Evolutionary conservation across 805 yeast species (phyloP).

Genomic region (Blastobotrys terrestris): DNA sequence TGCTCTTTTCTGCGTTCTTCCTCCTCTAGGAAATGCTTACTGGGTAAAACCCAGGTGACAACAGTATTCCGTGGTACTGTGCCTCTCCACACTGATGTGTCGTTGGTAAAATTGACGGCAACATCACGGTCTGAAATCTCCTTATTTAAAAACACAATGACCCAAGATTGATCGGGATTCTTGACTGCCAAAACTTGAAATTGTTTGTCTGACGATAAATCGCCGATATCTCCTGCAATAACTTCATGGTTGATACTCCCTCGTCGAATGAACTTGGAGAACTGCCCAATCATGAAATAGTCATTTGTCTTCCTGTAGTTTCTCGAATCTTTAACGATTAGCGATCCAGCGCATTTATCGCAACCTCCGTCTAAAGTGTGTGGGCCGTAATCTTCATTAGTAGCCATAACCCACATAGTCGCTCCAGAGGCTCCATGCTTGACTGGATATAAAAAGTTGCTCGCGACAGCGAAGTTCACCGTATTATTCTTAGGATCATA

Average conservation of each 20-base stretch:
- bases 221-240: neutral
- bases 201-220: neutral
- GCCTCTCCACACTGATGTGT: neutral
- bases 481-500: neutral
- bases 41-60: neutral
- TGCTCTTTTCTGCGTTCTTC: slow-evolving; percentile 22
- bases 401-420: slow-evolving; percentile 3
- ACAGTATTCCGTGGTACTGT: neutral
- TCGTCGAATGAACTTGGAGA: slow-evolving; percentile 8
- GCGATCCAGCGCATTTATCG: neutral
- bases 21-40: slow-evolving; percentile 15
- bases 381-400: slow-evolving; percentile 1
- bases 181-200: neutral
- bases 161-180: slow-evolving; percentile 3
- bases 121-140: neutral
- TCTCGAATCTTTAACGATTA: neutral
- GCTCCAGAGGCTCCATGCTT: slow-evolving; percentile 3
- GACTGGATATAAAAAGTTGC: neutral
- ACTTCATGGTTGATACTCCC: slow-evolving; percentile 4
- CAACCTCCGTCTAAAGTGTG: slow-evolving; percentile 3
- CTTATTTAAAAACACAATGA: neutral
- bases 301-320: slow-evolving; percentile 1
- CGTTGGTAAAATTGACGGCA: neutral
- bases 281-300: slow-evolving; percentile 7
- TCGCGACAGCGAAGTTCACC: neutral